Evolutionary conservation across 345 rosid genomes (phyloP).

Genomic region (Populus simonii): DNA sequence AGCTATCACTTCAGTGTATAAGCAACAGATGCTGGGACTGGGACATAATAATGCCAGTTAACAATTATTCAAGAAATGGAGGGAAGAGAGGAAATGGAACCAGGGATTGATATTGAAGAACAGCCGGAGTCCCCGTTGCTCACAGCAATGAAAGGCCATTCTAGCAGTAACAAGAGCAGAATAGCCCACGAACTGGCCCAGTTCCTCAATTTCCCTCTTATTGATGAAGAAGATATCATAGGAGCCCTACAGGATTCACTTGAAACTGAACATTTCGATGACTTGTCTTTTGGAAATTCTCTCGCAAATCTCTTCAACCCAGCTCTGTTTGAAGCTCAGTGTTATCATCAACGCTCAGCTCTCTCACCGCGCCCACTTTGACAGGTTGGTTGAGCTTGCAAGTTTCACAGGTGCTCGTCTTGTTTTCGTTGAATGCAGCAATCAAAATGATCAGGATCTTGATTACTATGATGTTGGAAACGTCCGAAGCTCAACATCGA

Average conservation of each 20-base stretch:
- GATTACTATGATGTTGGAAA: not conserved
- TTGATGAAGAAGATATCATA: not conserved
- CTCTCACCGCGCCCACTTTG: not conserved
- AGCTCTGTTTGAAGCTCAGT: not conserved
- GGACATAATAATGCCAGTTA: not conserved
- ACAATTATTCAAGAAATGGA: not conserved
- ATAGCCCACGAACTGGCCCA: not conserved
- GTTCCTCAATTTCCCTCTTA: not conserved
- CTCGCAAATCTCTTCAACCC: not conserved
- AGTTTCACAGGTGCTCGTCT: not conserved
- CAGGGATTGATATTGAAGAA: not conserved
- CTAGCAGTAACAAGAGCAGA: not conserved
- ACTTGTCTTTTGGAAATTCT: not conserved
- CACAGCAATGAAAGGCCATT: not conserved
- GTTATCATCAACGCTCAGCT: not conserved
- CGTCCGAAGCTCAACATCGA: not conserved
- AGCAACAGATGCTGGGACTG: not conserved
- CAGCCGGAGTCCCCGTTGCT: not conserved
- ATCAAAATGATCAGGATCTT: not conserved
- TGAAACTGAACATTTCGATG: too few species aligned
- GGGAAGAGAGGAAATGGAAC: not conserved
- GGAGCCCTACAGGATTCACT: not conserved
- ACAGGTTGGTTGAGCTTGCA: not conserved
- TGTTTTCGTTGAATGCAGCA: not conserved
- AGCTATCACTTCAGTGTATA: not conserved